These are phyloP conservation scores for Fomitopsis serialis DNA, from an alignment of 768 basidiomycete genomes.

Conservation along the genomic window DNA sequence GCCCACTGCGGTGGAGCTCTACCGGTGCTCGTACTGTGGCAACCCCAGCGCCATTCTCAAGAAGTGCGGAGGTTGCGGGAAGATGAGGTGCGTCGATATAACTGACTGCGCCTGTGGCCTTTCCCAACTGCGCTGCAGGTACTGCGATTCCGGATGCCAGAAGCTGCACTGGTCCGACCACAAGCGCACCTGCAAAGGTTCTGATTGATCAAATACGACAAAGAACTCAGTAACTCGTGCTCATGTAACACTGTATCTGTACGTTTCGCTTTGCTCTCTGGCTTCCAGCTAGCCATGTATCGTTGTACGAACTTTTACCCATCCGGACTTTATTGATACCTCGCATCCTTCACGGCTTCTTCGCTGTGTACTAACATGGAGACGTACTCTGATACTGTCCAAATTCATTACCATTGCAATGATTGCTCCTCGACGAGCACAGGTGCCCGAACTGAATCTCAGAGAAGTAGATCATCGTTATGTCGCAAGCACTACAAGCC, in stretches of 20 bases:
- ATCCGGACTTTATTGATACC: no score
- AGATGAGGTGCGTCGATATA: constrained; percentile 28
- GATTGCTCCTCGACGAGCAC: no score
- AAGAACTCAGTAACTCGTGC: no score
- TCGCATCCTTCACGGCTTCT: no score
- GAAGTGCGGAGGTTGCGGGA: constrained; percentile 38
- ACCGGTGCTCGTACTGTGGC: constrained; percentile 58
- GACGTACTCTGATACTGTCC: no score
- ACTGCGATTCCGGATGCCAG: constrained; percentile 39
- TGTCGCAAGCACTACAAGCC: no score
- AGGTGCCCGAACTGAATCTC: no score
- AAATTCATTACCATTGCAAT: no score
- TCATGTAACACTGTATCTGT: neutral
- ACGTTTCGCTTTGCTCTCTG: neutral
- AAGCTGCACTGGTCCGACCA: constrained; percentile 31
- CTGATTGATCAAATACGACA: neutral
- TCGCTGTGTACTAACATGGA: no score
- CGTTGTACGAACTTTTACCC: no score
- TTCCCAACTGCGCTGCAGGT: constrained; percentile 23
- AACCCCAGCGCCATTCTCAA: constrained; percentile 54
- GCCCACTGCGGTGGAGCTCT: constrained; percentile 44
- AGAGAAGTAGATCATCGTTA: no score
- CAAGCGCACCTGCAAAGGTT: constrained; percentile 24
- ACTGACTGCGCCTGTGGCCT: neutral
- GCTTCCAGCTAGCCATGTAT: no score